These are phyloP conservation scores for Ceratobasidium theobromae DNA, from an alignment of 1,284 basidiomycete species.

Conservation along the genomic window DNA sequence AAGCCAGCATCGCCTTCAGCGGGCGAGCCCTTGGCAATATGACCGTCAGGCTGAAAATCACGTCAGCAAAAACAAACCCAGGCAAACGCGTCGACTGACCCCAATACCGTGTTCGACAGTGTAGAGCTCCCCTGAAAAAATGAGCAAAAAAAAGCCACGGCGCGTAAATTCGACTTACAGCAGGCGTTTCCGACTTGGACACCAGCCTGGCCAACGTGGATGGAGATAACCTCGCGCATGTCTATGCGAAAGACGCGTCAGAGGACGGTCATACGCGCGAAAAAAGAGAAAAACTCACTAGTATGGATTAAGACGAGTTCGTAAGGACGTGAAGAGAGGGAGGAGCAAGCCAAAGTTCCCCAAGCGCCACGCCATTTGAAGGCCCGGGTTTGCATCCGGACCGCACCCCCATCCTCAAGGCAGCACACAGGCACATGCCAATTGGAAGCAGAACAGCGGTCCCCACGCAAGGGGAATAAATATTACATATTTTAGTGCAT, in stretches of 20 bases:
- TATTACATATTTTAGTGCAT: constrained; percentile 25
- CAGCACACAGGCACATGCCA: neutral
- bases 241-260: constrained; percentile 17
- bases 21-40: constrained; percentile 73
- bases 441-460: constrained; percentile 1
- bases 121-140: constrained; percentile 87
- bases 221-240: constrained; percentile 73
- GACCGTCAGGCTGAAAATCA: constrained; percentile 90
- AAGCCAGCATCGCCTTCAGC: constrained; percentile 86
- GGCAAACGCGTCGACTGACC: too few species aligned
- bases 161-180: constrained; percentile 37
- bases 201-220: constrained; percentile 95
- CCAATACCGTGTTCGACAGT: constrained; percentile 99
- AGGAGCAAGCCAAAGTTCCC: neutral
- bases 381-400: constrained; percentile 14
- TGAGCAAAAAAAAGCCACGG: neutral
- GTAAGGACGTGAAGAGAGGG: constrained; percentile 14
- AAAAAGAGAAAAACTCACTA: neutral
- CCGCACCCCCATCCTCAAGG: constrained; percentile 15
- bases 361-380: constrained; percentile 1
- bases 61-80: too few species aligned
- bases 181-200: constrained; percentile 97
- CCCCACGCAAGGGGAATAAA: constrained; percentile 5
- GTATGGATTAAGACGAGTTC: constrained; percentile 1
- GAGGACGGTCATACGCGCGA: neutral